Evolutionary conservation across 1,284 basidiomycete genomes (phyloP), one percentile per base, ranked within the genome.

Genomic region (Taiwanofungus camphoratus): DNA sequence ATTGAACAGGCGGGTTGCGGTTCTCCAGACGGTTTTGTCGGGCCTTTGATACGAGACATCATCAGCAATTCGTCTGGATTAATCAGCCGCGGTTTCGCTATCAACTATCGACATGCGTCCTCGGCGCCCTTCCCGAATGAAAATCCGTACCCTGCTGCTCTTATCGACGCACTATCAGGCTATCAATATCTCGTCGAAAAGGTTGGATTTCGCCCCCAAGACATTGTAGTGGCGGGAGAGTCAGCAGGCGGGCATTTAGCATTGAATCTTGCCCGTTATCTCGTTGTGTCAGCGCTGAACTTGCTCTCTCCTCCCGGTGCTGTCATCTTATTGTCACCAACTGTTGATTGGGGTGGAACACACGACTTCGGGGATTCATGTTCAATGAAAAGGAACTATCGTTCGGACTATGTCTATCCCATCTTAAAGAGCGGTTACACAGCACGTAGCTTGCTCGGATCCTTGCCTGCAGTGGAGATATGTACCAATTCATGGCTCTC

Each of bases 201-300:
- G 0, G 57, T 68, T 23, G 61, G 63, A 0, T 67, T 74, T 41
- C 41, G 51, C 3, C 64, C 68, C 13, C 50, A 60, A 11, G 66
- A 77, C 51, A 70, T 82, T 44, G 53, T 74, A 19, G 24, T 80
- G 21, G 60, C 58, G 3, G 78, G 77, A 12, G 77, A 79, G 54
- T 73, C 70, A 6, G 76, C 78, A 0, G 78, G 78, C 3, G 77
- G 69, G 0, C 74, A 77, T 52, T 59, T 79, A 12, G 71, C 67
- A 0, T 55, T 76, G 4, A 70, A 69, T 3, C 49, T 66, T 12
- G 51, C 50, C 5, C 61, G 60, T 5, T 66, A 65, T 47, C 53
- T 66, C 29, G 51, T 54, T 20, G 47, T 53, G 27, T 38, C 49
- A 31, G 20, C 7, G 18, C 15, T 33, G n/a, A 9, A 19, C 13